Percentiles rank a stretch among this genome's conserved stretches.
Evolutionary conservation across 805 yeast species (phyloP).

Genomic region (Lachancea cidri): DNA sequence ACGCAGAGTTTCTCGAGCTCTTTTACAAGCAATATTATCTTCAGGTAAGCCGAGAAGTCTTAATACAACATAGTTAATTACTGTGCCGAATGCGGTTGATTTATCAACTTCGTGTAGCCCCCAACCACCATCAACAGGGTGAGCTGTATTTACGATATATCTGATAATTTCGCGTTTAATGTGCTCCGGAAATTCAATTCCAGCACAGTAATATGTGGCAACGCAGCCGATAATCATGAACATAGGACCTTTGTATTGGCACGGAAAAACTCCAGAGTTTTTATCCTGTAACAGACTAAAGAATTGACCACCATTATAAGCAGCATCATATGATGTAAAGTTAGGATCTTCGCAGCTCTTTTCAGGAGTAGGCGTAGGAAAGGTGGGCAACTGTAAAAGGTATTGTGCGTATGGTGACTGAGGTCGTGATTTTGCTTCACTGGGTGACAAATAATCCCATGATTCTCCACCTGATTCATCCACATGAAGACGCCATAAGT

Average conservation of each 20-base stretch:
- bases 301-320: constrained; percentile 69
- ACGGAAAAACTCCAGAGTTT: constrained; percentile 79
- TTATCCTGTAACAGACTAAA: constrained; percentile 64
- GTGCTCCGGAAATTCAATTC: constrained; percentile 61
- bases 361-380: constrained; percentile 36
- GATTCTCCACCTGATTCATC: constrained; percentile 70
- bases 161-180: constrained; percentile 68
- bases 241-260: constrained; percentile 97
- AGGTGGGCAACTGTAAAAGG: constrained; percentile 39
- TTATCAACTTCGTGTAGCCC: constrained; percentile 91
- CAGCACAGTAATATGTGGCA: constrained; percentile 64
- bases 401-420: constrained; percentile 57
- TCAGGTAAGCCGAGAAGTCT: constrained; percentile 72
- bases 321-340: constrained; percentile 52
- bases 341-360: constrained; percentile 16
- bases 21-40: constrained; percentile 70
- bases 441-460: constrained; percentile 62
- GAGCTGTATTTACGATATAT: constrained; percentile 84
- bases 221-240: constrained; percentile 91
- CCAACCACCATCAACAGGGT: constrained; percentile 99
- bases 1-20: constrained; percentile 66
- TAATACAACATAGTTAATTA: constrained; percentile 76
- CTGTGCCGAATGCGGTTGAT: constrained; percentile 92
- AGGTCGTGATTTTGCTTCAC: constrained; percentile 37
- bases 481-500: constrained; percentile 68